Evolutionary conservation across 768 basidiomycete genomes (phyloP).

Genomic region (Trichaptum fuscoviolaceum): DNA sequence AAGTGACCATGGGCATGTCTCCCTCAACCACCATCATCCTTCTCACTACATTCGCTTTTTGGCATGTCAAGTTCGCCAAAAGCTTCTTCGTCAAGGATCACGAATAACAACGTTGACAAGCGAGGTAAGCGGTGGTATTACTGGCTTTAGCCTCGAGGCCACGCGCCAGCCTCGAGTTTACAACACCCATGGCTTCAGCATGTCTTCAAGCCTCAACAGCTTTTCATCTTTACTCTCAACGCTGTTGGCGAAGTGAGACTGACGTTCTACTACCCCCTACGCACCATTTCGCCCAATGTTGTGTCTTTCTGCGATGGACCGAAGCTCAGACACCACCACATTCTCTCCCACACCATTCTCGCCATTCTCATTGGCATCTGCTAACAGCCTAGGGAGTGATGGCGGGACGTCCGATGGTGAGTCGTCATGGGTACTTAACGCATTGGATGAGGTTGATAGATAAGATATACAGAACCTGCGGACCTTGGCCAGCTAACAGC

Average conservation of each 20-base stretch:
- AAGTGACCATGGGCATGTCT: background rate
- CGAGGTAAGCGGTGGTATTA: background rate
- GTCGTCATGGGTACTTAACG: conserved; percentile 9
- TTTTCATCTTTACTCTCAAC: conserved; percentile 1
- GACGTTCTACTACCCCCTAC: background rate
- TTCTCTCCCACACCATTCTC: conserved; percentile 31
- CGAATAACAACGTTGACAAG: background rate
- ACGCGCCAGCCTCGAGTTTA: conserved; percentile 1
- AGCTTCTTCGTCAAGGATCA: background rate
- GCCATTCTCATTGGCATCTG: conserved; percentile 30
- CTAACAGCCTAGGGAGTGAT: conserved; percentile 17
- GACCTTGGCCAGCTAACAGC: conserved; percentile 69
- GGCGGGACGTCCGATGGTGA: conserved; percentile 34
- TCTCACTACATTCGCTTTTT: background rate
- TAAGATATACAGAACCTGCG: conserved; percentile 44
- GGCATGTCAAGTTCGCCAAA: background rate
- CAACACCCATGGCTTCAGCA: background rate
- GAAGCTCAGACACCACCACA: conserved; percentile 27
- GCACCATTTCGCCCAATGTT: background rate
- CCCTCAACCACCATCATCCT: background rate
- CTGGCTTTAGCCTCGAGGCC: background rate
- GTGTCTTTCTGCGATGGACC: background rate
- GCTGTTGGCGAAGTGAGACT: background rate
- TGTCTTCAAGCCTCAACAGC: background rate
- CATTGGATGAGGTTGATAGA: conserved; percentile 5